phyloP scores from a whole-genome alignment of 805 yeast genomes.

The Saccharomycopsis olivae region DNA sequence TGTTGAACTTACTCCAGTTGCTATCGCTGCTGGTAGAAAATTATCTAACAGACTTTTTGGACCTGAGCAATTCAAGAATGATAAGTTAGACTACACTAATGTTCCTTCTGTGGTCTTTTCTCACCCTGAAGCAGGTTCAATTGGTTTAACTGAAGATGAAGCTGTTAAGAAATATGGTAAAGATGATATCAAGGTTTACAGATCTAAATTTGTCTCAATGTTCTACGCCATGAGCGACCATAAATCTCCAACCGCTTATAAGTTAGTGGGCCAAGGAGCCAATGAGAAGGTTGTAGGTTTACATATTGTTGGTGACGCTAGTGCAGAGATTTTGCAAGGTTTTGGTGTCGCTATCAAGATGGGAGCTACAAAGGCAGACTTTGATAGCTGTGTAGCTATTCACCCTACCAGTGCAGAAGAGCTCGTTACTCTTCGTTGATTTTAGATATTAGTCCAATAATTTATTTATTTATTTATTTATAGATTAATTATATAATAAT shows the following conservation, averaged over 20 bases:
- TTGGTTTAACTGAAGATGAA: conserved; percentile 74
- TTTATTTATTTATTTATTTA: not conserved
- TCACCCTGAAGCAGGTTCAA: conserved; percentile 95
- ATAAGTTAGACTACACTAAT: conserved; percentile 76
- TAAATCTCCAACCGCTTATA: conserved; percentile 83
- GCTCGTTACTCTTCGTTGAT: conserved; percentile 60
- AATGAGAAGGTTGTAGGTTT: conserved; percentile 93
- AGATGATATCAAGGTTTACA: conserved; percentile 71
- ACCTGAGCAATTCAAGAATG: conserved; percentile 52
- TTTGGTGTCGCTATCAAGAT: conserved; percentile 96
- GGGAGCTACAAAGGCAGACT: conserved; percentile 98
- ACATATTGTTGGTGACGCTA: conserved; percentile 84
- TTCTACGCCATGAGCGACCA: conserved; percentile 75
- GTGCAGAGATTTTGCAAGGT: conserved; percentile 93
- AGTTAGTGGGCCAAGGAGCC: conserved; percentile 64
- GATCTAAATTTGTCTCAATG: conserved; percentile 81
- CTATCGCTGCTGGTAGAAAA: conserved; percentile 96
- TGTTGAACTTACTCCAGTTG: conserved; percentile 94
- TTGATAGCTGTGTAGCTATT: conserved; percentile 93
- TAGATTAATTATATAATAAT: not conserved
- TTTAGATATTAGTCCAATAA: no score
- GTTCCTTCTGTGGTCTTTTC: conserved; percentile 96
- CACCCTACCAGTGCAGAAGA: conserved; percentile 99
- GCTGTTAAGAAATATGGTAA: conserved; percentile 75
- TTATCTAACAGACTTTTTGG: conserved; percentile 89